Percentiles rank a stretch among this genome's conserved stretches.
These are phyloP conservation scores for Hypomyces perniciosus DNA, from an alignment of 2,329 filamentous ascomycete species.

Conservation along the genomic window DNA sequence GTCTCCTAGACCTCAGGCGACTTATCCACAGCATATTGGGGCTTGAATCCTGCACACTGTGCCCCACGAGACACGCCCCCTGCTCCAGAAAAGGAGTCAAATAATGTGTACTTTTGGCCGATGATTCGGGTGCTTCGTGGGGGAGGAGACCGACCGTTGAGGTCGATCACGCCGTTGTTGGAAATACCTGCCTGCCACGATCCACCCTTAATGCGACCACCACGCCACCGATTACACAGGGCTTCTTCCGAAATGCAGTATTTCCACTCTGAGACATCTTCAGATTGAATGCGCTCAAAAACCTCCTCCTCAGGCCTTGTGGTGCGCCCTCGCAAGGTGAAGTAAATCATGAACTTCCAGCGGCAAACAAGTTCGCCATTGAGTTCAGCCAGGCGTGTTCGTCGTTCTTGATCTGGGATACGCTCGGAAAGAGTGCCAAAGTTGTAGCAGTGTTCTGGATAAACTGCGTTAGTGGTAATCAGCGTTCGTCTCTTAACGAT, in stretches of 20 bases:
- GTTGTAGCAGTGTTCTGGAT: constrained; percentile 32
- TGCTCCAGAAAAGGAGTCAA: constrained; percentile 67
- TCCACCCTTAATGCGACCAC: constrained; percentile 24
- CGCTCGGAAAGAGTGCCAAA: constrained; percentile 16
- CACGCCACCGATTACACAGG: constrained; percentile 29
- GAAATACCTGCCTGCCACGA: constrained; percentile 22
- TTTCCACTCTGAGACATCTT: constrained; percentile 25
- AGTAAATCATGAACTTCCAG: constrained; percentile 36
- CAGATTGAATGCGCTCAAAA: constrained; percentile 25
- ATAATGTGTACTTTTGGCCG: constrained; percentile 56
- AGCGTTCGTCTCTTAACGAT: constrained; percentile 40
- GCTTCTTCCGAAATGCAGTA: constrained; percentile 26
- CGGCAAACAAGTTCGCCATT: constrained; percentile 43
- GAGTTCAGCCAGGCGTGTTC: background rate
- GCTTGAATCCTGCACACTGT: constrained; percentile 46
- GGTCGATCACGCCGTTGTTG: constrained; percentile 21
- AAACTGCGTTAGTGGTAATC: constrained; percentile 49
- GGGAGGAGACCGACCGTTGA: background rate
- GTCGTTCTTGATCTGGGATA: constrained; percentile 1
- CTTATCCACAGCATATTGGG: constrained; percentile 61
- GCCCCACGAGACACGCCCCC: constrained; percentile 67
- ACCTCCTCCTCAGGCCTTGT: constrained; percentile 31
- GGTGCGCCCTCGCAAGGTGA: constrained; percentile 16
- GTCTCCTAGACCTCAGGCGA: constrained; percentile 50
- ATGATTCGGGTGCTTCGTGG: background rate